Percentiles rank a stretch among this genome's conserved stretches.
Evolutionary conservation across 805 yeast genomes (phyloP).

Genomic region (Ogataea dorogensis): DNA sequence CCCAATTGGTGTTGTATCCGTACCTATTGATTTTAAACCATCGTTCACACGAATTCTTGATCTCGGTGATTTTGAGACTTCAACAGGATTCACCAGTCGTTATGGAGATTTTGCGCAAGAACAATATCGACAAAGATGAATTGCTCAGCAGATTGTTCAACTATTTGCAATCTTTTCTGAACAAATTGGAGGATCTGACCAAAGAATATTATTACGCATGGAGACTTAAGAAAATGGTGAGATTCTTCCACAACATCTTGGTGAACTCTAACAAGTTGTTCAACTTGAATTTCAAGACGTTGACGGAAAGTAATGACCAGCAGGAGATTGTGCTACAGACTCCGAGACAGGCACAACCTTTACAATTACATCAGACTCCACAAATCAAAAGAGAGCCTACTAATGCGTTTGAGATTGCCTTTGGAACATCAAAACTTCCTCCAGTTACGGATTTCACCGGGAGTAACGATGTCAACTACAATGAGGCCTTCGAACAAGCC

Average conservation of each 20-base stretch:
- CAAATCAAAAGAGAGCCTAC: constrained; percentile 24
- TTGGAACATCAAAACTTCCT: constrained; percentile 36
- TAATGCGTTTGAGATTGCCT: constrained; percentile 36
- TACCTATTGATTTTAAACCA: constrained; percentile 52
- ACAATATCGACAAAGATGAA: constrained; percentile 36
- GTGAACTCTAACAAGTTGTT: constrained; percentile 36
- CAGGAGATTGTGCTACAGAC: constrained; percentile 9
- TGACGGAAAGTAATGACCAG: constrained; percentile 22
- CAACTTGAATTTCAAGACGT: constrained; percentile 31
- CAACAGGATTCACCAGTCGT: constrained; percentile 37
- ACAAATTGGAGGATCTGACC: constrained; percentile 37
- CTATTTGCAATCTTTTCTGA: constrained; percentile 35
- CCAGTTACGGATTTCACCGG: constrained; percentile 35
- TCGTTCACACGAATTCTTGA: constrained; percentile 55
- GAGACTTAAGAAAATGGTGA: constrained; percentile 43
- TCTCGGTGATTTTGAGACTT: constrained; percentile 51
- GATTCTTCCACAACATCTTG: constrained; percentile 37
- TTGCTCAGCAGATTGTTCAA: constrained; percentile 33
- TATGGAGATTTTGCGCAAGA: constrained; percentile 33
- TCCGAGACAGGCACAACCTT: constrained; percentile 14
- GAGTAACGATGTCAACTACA: constrained; percentile 2
- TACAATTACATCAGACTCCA: constrained; percentile 18
- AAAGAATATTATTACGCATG: constrained; percentile 45
- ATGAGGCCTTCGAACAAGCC: background rate
- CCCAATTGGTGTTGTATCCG: constrained; percentile 50